phyloP scores from a whole-genome alignment of 1,284 basidiomycete genomes.

The Anthracocystis setariae region DNA sequence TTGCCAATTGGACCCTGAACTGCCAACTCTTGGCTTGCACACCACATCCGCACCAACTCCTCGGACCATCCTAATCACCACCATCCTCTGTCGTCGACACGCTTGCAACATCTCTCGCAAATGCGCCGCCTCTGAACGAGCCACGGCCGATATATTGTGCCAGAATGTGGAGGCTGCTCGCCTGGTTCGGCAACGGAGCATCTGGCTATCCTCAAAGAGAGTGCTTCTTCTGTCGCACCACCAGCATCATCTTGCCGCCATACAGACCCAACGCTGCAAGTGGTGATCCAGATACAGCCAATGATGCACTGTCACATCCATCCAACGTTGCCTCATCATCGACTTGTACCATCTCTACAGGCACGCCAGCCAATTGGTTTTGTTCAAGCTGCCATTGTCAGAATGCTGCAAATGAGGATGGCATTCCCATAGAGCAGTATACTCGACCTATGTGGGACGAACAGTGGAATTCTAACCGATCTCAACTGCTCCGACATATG shows the following conservation, averaged over 20 bases:
- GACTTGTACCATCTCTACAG: slow-evolving; percentile 41
- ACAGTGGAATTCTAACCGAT: slow-evolving; percentile 35
- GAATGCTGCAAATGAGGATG: slow-evolving; percentile 43
- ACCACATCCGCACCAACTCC: not conserved
- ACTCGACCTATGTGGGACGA: slow-evolving; percentile 55
- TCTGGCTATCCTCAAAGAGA: slow-evolving; percentile 39
- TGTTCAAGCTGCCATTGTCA: slow-evolving; percentile 57
- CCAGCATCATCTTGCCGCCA: slow-evolving; percentile 54
- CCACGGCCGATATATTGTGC: too few relatives aligned
- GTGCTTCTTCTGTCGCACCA: slow-evolving; percentile 58
- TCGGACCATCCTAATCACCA: too few relatives aligned
- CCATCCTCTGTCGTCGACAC: not conserved
- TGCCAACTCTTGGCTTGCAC: not conserved
- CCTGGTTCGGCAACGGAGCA: slow-evolving; percentile 21
- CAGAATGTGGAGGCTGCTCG: slow-evolving; percentile 24
- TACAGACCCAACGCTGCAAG: slow-evolving; percentile 16
- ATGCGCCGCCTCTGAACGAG: too few relatives aligned
- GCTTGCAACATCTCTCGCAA: too few relatives aligned
- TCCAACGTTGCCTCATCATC: slow-evolving; percentile 20
- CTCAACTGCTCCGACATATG: slow-evolving; percentile 24
- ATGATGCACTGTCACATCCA: not conserved
- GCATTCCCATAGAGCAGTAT: slow-evolving; percentile 44
- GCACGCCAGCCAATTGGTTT: slow-evolving; percentile 56
- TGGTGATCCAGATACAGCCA: not conserved
- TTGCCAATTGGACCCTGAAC: slow-evolving; percentile 14